phyloP scores from a whole-genome alignment of 306 rosid species.

The Inga oerstediana region DNA sequence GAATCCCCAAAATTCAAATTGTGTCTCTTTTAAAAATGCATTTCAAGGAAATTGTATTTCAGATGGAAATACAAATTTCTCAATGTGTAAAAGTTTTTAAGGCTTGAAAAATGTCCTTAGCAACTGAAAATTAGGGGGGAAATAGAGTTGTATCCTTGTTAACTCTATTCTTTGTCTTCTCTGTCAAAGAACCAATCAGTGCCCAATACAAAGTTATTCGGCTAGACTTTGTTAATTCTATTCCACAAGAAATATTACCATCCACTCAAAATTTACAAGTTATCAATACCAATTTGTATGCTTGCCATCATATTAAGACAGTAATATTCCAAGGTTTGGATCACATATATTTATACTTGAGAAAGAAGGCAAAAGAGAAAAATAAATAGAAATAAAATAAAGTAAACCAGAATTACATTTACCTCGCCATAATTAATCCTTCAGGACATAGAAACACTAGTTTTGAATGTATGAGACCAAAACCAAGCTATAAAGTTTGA shows the following conservation, averaged over 20 bases:
- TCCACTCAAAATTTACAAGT: neutral
- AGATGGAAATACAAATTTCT: too few relatives aligned
- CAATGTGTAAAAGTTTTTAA: too few relatives aligned
- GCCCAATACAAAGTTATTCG: neutral
- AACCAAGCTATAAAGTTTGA: constrained; percentile 80
- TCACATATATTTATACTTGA: neutral
- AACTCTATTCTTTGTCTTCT: too few relatives aligned
- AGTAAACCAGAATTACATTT: constrained; percentile 30
- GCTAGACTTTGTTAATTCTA: neutral
- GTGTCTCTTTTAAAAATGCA: constrained; percentile 87
- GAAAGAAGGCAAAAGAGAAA: neutral
- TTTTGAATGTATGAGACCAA: constrained; percentile 78
- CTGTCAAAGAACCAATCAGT: neutral
- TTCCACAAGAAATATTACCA: neutral
- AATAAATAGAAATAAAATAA: neutral
- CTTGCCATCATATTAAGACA: constrained; percentile 6
- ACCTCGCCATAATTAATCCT: constrained; percentile 86
- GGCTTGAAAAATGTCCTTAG: too few relatives aligned
- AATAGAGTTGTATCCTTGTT: too few relatives aligned
- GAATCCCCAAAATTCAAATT: constrained; percentile 58
- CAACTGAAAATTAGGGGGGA: too few relatives aligned
- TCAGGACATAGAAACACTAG: constrained; percentile 77
- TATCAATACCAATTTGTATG: neutral
- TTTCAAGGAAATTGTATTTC: neutral
- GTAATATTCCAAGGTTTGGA: neutral